Evolutionary conservation across 371 early-diverging fungal species (phyloP), one percentile per base, ranked within the genome.

Genomic region (Mucor circinelloides): DNA sequence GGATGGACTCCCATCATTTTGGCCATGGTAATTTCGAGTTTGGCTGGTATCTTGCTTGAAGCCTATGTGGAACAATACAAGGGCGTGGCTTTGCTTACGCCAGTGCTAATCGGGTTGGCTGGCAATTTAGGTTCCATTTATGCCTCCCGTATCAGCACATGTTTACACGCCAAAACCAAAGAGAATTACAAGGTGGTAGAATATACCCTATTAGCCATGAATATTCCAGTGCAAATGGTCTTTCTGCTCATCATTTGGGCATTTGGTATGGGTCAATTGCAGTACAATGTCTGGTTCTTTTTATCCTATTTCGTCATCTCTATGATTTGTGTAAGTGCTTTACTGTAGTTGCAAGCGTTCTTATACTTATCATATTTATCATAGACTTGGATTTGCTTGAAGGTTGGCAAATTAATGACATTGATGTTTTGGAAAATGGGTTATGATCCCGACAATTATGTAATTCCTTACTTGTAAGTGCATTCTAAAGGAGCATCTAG

Each of bases 101-200:
- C 93, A 6, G 91, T 93, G 1, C 70, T 93, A 56, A 90, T 88
- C 71, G 93, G 91, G 3, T 64, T 91, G n/a, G 86, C 89, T 13
- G 95, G 95, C 27, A 94, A 95, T 73, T 71, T 95, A 30, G 92
- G 93, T 13, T 90, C 92, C 10, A 91, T 95, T 17, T 94, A 91
- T 70, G 91, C 92, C 0, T 92, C 93, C 8, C 83, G 93, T 10
- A 87, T 94, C 42, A 91, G 94, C 12, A 94, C 95, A 6, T 79
- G 86, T 38, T 70, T 95, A 25, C 95, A 94, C 69, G 76, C 79
- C 17, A 83, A 82, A 58, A 76, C 70, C 25, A 72, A 75, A 31
- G 82, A 86, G 68, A 83, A 83, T 54, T 87, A 88, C 63, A 73
- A 79, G 21, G 70, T 75, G 0, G 86, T 86, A 0, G 90, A 89